Evolutionary conservation across 2,329 filamentous ascomycete genomes (phyloP).

Genomic region (Coleophoma crateriformis): DNA sequence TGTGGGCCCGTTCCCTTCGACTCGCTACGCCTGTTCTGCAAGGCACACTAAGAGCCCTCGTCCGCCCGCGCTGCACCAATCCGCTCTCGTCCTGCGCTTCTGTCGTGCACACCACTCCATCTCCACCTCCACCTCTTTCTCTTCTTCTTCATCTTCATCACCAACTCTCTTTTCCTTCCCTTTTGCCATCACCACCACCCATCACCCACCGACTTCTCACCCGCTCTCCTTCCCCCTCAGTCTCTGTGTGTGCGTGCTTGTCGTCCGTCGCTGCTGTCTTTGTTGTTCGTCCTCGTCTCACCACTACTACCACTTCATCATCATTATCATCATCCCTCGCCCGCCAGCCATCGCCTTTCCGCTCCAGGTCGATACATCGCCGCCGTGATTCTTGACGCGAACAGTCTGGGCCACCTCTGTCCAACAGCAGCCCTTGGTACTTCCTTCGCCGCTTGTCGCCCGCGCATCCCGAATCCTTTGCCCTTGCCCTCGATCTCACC

Average conservation of each 20-base stretch:
- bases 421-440: too few relatives aligned
- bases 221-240: slow-evolving; percentile 3
- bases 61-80: too few relatives aligned
- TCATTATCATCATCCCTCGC: slow-evolving; percentile 1
- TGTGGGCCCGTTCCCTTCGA: neutral
- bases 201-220: slow-evolving; percentile 7
- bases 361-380: slow-evolving; percentile 3
- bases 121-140: slow-evolving; percentile 1
- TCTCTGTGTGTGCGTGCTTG: neutral
- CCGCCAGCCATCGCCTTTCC: slow-evolving; percentile 4
- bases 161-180: slow-evolving; percentile 13
- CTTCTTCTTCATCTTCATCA: slow-evolving; percentile 11
- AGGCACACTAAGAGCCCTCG: too few relatives aligned
- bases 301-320: neutral
- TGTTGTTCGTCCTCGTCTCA: slow-evolving; percentile 2
- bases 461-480: too few relatives aligned
- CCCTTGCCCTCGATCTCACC: too few relatives aligned
- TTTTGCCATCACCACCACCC: slow-evolving; percentile 3
- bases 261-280: neutral
- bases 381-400: neutral
- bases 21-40: slow-evolving; percentile 1
- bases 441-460: too few relatives aligned
- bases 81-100: too few relatives aligned
- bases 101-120: too few relatives aligned
- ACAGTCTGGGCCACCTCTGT: neutral